These are phyloP conservation scores for Ophiostoma ulmi DNA, from an alignment of 2,329 filamentous ascomycete genomes.

Conservation along the genomic window DNA sequence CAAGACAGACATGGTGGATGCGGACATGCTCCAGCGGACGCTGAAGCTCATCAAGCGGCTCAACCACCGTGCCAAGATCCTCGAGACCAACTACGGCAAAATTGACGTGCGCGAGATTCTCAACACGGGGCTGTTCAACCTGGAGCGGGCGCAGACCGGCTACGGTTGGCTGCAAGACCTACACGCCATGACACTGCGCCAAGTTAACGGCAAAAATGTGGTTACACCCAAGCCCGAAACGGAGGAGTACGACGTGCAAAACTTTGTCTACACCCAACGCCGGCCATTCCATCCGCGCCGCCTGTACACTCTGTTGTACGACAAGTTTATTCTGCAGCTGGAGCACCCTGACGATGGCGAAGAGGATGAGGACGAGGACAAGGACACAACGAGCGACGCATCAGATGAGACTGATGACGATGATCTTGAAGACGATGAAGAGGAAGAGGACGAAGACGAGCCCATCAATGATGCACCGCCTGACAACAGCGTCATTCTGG, in stretches of 20 bases:
- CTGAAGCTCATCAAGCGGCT: slow-evolving; percentile 50
- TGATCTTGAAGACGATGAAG: not conserved
- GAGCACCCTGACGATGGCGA: slow-evolving; percentile 39
- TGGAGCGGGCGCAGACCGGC: slow-evolving; percentile 58
- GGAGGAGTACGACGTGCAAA: slow-evolving; percentile 66
- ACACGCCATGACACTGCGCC: slow-evolving; percentile 59
- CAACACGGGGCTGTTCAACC: slow-evolving; percentile 60
- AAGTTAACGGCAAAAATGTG: slow-evolving; percentile 46
- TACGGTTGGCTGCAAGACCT: slow-evolving; percentile 67
- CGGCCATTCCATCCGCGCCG: slow-evolving; percentile 49
- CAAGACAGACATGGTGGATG: slow-evolving; percentile 56
- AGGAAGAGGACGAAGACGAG: slow-evolving; percentile 28
- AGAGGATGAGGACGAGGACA: not conserved
- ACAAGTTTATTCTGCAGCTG: slow-evolving; percentile 49
- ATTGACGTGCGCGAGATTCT: slow-evolving; percentile 60
- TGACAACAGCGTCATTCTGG: slow-evolving; percentile 46
- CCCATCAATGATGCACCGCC: slow-evolving; percentile 34
- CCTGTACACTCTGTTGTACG: slow-evolving; percentile 42
- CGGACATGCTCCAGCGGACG: slow-evolving; percentile 44
- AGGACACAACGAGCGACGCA: not conserved
- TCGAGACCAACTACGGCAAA: slow-evolving; percentile 55
- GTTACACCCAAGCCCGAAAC: slow-evolving; percentile 65
- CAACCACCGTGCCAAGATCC: slow-evolving; percentile 61
- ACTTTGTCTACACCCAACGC: slow-evolving; percentile 61
- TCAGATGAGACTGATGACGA: not conserved